Conservation (phyloP, 164 flowering plant species). For the Brasenia schreberi region DNA sequence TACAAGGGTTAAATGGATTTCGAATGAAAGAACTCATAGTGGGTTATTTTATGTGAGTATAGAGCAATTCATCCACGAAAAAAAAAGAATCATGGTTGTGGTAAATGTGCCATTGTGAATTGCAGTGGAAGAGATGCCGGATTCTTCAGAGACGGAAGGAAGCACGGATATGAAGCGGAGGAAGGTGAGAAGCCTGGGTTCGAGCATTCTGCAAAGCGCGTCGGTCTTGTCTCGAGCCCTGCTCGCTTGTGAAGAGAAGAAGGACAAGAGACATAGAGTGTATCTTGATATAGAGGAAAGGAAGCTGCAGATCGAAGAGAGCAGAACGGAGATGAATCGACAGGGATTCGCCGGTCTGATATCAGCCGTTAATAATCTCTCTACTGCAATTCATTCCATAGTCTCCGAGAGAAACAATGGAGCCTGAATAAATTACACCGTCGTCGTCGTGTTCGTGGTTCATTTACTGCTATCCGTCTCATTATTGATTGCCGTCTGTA, state of each 20-base stretch:
- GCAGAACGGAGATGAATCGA: slow-evolving; percentile 16
- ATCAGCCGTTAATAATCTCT: slow-evolving; percentile 25
- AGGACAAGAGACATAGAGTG: slow-evolving; percentile 23
- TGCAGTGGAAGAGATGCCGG: slow-evolving; percentile 9
- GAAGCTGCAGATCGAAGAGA: slow-evolving; percentile 23
- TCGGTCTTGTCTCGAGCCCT: slow-evolving; percentile 20
- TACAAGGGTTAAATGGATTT: no score
- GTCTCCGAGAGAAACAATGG: slow-evolving; percentile 11
- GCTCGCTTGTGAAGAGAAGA: slow-evolving; percentile 22
- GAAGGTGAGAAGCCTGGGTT: slow-evolving; percentile 14
- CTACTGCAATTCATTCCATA: slow-evolving; percentile 25
- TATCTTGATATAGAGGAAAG: slow-evolving; percentile 18
- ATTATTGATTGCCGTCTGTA: background rate
- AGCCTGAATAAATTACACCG: background rate
- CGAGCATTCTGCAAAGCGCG: slow-evolving; percentile 22
- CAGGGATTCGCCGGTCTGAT: slow-evolving; percentile 18
- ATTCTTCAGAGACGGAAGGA: slow-evolving; percentile 19
- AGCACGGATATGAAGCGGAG: slow-evolving; percentile 15
- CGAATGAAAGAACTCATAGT: no score
- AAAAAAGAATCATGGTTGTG: no score
- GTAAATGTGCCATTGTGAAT: no score
- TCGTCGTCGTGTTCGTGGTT: background rate
- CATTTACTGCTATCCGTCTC: background rate
- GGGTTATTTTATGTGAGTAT: no score
- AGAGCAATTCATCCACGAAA: no score